Base-by-base conservation (phyloP, 345 rosid genomes). In the Pistacia atlantica region DNA sequence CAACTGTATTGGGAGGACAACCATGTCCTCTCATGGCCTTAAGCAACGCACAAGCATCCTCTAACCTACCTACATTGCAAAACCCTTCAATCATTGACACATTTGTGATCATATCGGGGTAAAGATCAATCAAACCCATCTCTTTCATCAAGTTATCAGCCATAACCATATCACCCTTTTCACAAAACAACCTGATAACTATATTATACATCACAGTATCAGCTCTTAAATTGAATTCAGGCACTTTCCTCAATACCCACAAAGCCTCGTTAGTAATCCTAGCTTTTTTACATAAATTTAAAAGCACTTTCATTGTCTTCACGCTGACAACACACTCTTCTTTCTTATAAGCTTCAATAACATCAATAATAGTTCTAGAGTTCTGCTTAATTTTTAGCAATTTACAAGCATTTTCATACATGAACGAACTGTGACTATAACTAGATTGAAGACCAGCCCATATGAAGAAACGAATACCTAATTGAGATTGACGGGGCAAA, bases 101-200 rank as follows among this genome's bases (percentile, higher is more conserved):
- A 79, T 83, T 85, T 0, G 97, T 90, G 63, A 91, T 71, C 86
- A 90, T 77, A 86, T 93, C 87, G 0, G 97, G 93, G 71, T 62
- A 84, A 79, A 93, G 87, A 82, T 85, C 90, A 51, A 78, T 45
- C 83, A 84, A 77, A 51, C 87, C 91, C 95, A 95, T 90, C 83
- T 91, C 94, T 46, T 75, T 84, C 96, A 89, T 87, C 84, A 95
- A 79, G 46, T 79, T 77, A 51, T 86, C 76, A 60, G 90, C 93
- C 80, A 74, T 77, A 69, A 45, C 83, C 89, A 91, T 37, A 75
- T 90, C 91, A 60, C 92, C 90, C 75, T 83, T 87, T 46, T 87
- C 90, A 38, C 88, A 89, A 74, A 93, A 89, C 90, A 87, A 77
- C 85, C 83, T 86, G 80, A 93, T 87, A 69, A 90, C 94, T 70